These are phyloP conservation scores for Globisporangium carolinianum DNA, from an alignment of 352 stramenopile species.

Conservation along the genomic window DNA sequence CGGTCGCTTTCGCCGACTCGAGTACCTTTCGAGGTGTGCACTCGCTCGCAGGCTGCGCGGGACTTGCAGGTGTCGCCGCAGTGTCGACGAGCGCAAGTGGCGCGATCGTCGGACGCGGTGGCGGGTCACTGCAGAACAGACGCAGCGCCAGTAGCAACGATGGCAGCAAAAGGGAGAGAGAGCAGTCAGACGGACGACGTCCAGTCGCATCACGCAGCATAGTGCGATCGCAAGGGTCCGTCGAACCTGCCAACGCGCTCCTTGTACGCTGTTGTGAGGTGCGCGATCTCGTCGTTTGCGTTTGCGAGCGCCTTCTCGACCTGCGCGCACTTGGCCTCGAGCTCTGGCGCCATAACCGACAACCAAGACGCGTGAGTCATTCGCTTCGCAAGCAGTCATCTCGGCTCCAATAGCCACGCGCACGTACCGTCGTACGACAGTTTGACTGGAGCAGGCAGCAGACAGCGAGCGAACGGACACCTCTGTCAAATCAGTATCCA, in stretches of 20 bases:
- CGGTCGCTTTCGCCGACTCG: constrained; percentile 37
- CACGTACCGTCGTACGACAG: constrained; percentile 26
- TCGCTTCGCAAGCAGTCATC: too few relatives aligned
- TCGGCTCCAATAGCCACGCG: too few relatives aligned
- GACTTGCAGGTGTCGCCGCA: not conserved
- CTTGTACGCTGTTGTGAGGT: constrained; percentile 46
- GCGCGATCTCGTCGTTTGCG: constrained; percentile 35
- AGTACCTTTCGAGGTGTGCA: constrained; percentile 52
- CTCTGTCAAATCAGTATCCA: too few relatives aligned
- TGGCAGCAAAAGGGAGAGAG: too few relatives aligned
- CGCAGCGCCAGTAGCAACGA: not conserved
- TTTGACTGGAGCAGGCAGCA: constrained; percentile 21
- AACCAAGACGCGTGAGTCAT: too few relatives aligned
- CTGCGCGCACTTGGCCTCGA: constrained; percentile 44
- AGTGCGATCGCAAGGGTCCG: not conserved
- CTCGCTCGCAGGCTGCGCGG: constrained; percentile 13
- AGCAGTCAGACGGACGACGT: too few relatives aligned
- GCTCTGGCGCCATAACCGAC: constrained; percentile 17
- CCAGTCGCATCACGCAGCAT: not conserved
- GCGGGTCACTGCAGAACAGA: constrained; percentile 28
- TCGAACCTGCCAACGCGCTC: constrained; percentile 38
- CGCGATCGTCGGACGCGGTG: constrained; percentile 9
- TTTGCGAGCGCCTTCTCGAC: constrained; percentile 37
- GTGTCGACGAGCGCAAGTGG: not conserved
- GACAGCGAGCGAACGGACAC: not conserved